Percentiles rank a stretch among this genome's conserved stretches.
Conservation (phyloP, 805 yeast species). For the Wilhelminamyces savonicus region DNA sequence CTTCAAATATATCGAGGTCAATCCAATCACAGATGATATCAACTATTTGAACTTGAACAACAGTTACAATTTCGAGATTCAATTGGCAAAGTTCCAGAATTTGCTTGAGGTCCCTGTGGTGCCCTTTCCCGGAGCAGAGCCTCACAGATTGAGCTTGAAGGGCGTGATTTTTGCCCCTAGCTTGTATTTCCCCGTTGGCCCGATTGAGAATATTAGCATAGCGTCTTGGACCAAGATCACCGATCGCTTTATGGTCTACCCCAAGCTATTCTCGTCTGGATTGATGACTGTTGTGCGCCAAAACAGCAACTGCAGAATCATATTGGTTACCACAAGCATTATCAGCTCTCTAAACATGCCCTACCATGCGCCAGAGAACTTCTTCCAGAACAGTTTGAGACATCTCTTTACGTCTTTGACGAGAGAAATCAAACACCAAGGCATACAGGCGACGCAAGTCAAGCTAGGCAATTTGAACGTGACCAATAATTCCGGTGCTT, state of each 20-base stretch:
- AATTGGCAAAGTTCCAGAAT: constrained; percentile 43
- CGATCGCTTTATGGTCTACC: constrained; percentile 41
- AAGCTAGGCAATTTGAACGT: constrained; percentile 35
- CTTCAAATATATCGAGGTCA: constrained; percentile 40
- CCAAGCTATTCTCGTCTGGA: constrained; percentile 49
- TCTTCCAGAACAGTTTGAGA: constrained; percentile 42
- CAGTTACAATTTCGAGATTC: constrained; percentile 36
- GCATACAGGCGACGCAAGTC: constrained; percentile 31
- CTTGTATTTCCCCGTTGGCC: constrained; percentile 61
- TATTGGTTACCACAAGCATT: constrained; percentile 51
- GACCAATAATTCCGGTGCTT: constrained; percentile 14
- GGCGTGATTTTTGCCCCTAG: constrained; percentile 70
- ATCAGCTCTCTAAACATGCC: constrained; percentile 50
- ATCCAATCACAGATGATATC: constrained; percentile 62
- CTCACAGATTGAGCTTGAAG: constrained; percentile 51
- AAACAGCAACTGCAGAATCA: constrained; percentile 36
- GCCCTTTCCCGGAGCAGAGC: constrained; percentile 53
- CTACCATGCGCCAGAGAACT: constrained; percentile 58
- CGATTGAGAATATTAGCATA: constrained; percentile 49
- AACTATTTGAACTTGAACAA: constrained; percentile 55
- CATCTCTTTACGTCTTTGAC: constrained; percentile 27
- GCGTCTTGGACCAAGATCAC: constrained; percentile 48
- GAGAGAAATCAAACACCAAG: constrained; percentile 31
- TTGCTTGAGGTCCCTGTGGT: constrained; percentile 48
- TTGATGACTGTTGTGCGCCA: constrained; percentile 51